Conservation (phyloP, 441 rosid genomes). For the Adansonia grandidieri region DNA sequence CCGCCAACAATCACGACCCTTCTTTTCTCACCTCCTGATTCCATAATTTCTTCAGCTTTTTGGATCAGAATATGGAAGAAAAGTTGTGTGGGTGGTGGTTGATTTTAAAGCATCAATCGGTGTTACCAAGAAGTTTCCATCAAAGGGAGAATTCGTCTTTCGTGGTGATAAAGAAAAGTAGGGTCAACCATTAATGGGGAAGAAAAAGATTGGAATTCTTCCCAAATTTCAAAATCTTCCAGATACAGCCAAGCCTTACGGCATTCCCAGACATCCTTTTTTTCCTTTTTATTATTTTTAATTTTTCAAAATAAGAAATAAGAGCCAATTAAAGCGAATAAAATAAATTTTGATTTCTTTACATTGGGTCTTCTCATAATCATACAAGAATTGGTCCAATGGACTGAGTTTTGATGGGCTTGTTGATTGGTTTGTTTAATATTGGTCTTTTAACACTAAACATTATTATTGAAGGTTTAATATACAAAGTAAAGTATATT, state of each 20-base stretch:
- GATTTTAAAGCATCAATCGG: not conserved
- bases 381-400: no score
- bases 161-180: slow-evolving; percentile 22
- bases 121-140: not conserved
- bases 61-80: not conserved
- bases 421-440: no score
- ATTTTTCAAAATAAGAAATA: no score
- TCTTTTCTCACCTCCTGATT: slow-evolving; percentile 34
- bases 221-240: not conserved
- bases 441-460: no score
- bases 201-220: not conserved
- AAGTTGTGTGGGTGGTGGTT: not conserved
- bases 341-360: no score
- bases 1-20: slow-evolving; percentile 75
- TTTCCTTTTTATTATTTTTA: no score
- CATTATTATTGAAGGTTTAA: no score
- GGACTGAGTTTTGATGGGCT: no score
- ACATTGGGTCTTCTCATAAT: no score
- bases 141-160: not conserved
- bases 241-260: not conserved
- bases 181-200: slow-evolving; percentile 43
- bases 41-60: slow-evolving; percentile 23
- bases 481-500: no score
- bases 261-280: no score
- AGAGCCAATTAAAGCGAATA: no score